Conservation (phyloP, 768 basidiomycete genomes). For the Boletus rubroflammeus region DNA sequence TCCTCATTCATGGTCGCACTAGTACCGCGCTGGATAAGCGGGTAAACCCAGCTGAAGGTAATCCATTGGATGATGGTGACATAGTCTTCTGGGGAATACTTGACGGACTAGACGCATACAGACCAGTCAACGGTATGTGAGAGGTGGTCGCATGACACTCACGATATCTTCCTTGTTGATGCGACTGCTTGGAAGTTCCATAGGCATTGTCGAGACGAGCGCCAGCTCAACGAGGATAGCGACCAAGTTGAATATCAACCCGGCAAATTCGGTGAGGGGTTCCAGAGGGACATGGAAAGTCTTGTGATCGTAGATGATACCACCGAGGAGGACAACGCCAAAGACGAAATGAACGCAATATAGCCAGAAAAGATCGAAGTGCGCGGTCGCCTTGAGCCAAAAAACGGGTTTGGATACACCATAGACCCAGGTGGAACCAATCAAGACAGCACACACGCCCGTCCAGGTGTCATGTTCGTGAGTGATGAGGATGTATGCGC, state of each 20-base stretch:
- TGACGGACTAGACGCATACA: constrained; percentile 21
- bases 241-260: constrained; percentile 40
- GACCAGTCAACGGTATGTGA: neutral
- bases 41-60: constrained; percentile 69
- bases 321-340: constrained; percentile 49
- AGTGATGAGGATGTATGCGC: constrained; percentile 50
- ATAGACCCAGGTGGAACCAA: constrained; percentile 64
- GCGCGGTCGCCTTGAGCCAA: constrained; percentile 53
- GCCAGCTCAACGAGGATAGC: constrained; percentile 41
- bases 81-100: constrained; percentile 64
- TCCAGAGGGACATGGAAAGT: constrained; percentile 45
- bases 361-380: constrained; percentile 59
- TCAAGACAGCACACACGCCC: constrained; percentile 41
- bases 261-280: constrained; percentile 20
- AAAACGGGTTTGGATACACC: constrained; percentile 53
- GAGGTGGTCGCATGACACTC: constrained; percentile 24
- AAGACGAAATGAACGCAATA: constrained; percentile 48
- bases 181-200: constrained; percentile 55
- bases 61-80: constrained; percentile 68
- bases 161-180: constrained; percentile 61
- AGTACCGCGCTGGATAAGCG: constrained; percentile 52
- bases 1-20: constrained; percentile 58
- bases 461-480: constrained; percentile 33
- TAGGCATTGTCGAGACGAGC: constrained; percentile 58
- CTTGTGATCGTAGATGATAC: constrained; percentile 47